Percentiles rank a stretch among this genome's conserved stretches.
These are phyloP conservation scores for Aspergillus awamori DNA, from an alignment of 2,329 filamentous ascomycete genomes.

Conservation along the genomic window DNA sequence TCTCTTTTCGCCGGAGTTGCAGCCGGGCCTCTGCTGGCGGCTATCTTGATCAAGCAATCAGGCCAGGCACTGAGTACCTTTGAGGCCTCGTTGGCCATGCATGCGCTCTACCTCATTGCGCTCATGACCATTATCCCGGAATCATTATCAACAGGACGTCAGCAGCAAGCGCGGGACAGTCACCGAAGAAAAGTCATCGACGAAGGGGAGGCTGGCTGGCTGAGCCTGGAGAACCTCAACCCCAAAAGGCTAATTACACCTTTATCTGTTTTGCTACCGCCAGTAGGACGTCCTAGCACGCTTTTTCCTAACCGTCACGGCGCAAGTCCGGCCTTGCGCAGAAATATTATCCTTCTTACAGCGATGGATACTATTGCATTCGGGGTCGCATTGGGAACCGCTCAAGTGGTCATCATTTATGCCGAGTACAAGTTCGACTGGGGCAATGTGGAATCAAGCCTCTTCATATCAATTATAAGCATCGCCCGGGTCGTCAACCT, in stretches of 20 bases:
- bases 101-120: conserved; percentile 73
- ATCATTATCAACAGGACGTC: conserved; percentile 74
- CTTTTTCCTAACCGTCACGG: conserved; percentile 56
- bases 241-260: conserved; percentile 72
- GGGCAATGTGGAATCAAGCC: conserved; percentile 77
- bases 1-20: conserved; percentile 89
- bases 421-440: conserved; percentile 78
- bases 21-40: conserved; percentile 78
- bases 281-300: conserved; percentile 34
- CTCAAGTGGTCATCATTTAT: conserved; percentile 83
- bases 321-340: conserved; percentile 63
- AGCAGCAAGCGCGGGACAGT: conserved; percentile 70
- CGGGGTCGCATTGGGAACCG: conserved; percentile 76
- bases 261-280: conserved; percentile 76
- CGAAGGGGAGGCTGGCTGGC: conserved; percentile 34
- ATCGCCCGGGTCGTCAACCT: conserved; percentile 74
- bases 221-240: conserved; percentile 31
- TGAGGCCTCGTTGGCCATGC: conserved; percentile 74
- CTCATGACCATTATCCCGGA: conserved; percentile 76
- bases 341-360: conserved; percentile 81
- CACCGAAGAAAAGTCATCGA: conserved; percentile 51
- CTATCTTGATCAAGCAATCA: conserved; percentile 75
- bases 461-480: conserved; percentile 80
- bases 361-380: conserved; percentile 81
- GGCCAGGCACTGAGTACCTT: conserved; percentile 80